Evolutionary conservation across 768 basidiomycete species (phyloP), one percentile per base, ranked within the genome.

Genomic region (Psilocybe azurescens): DNA sequence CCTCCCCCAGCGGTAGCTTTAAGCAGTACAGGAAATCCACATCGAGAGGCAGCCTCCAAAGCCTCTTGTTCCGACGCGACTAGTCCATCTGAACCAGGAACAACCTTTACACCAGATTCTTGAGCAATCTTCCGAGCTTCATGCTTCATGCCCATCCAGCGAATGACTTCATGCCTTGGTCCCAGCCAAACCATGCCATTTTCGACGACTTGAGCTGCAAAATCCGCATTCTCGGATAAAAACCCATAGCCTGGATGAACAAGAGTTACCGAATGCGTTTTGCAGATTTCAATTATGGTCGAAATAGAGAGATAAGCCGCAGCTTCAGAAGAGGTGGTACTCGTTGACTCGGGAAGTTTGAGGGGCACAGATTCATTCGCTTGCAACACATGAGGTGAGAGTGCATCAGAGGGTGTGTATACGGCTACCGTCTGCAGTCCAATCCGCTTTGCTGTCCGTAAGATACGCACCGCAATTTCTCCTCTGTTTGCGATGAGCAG

Each of bases 1-100:
- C 89, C 89, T 1, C 89, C 89, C 2, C 88, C 89, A 0, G 86
- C 86, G 1, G 86, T 88, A 1, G 88, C 84, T 70, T 89, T 90
- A 64, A 90, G 70, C 70, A 89, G 84, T 4, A 91, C 78, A 0
- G 89, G 89, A 64, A 78, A 89, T 0, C 86, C 86, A 24, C 87
- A 75, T 3, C 63, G 60, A 8, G 60, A 64, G 10, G 84, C 84
- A 1, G 78, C 69, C 14, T 65, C 60, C 8, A 79, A 53, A 0
- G 83, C 85, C 1, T 82, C 83, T 6, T 78, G 78, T 0, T 72
- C 70, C 7, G 76, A 75, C 2, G 36, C 41, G 1, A 87, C 70
- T 24, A 89, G 74, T 3, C 81, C 81, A 1, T 81, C 74, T 0
- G 84, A 86, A 0, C 89, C 89, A 0, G 86, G 85, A 1, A 89